Evolutionary conservation across 106 monocot genomes (phyloP).

Genomic region (Vanilla planifolia): DNA sequence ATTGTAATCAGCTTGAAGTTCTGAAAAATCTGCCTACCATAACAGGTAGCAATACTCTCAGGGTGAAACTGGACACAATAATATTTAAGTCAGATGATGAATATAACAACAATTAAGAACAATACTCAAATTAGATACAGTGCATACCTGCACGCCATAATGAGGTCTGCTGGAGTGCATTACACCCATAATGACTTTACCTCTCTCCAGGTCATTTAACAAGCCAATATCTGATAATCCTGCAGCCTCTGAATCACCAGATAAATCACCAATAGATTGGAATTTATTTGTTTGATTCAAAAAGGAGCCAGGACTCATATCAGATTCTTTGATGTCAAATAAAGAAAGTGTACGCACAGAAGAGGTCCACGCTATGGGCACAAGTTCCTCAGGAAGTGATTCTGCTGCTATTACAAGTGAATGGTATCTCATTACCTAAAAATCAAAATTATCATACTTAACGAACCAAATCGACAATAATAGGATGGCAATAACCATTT

Average conservation of each 20-base stretch:
- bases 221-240: constrained; percentile 3
- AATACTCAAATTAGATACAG: constrained; percentile 1
- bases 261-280: constrained; percentile 14
- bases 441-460: background rate
- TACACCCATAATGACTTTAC: constrained; percentile 75
- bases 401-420: constrained; percentile 74
- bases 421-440: constrained; percentile 94
- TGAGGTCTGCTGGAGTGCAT: constrained; percentile 74
- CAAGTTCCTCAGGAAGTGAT: constrained; percentile 73
- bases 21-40: constrained; percentile 82
- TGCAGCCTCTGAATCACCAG: constrained; percentile 13
- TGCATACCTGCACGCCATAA: constrained; percentile 92
- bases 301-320: constrained; percentile 7
- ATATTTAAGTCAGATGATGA: constrained; percentile 15
- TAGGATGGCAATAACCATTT: background rate
- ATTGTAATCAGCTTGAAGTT: constrained; percentile 88
- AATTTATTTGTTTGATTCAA: constrained; percentile 10
- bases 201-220: constrained; percentile 9
- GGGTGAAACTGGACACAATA: constrained; percentile 76
- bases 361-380: constrained; percentile 80
- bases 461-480: background rate
- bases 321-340: constrained; percentile 30
- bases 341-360: constrained; percentile 38
- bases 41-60: constrained; percentile 81
- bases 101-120: background rate